Evolutionary conservation across 352 stramenopile genomes (phyloP).

Genomic region (Phytophthora rubi): DNA sequence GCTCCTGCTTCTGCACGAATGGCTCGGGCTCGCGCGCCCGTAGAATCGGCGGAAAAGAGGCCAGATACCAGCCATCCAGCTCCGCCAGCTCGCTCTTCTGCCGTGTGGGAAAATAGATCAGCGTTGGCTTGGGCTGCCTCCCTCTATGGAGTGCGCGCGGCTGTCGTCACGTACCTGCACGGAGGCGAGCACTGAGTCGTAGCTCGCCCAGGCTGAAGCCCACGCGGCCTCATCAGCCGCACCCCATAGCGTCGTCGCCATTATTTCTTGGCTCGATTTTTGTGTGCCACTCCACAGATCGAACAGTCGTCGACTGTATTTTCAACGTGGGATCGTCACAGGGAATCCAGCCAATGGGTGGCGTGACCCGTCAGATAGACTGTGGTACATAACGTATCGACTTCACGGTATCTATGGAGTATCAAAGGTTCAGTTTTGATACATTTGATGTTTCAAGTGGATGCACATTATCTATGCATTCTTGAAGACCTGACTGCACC

Average conservation of each 20-base stretch:
- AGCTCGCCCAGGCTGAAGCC: constrained; percentile 44
- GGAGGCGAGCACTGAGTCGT: constrained; percentile 47
- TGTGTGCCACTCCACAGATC: constrained; percentile 17
- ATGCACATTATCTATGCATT: background rate
- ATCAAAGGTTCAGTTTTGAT: background rate
- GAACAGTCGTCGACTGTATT: constrained; percentile 22
- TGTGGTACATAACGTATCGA: background rate
- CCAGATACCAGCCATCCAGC: constrained; percentile 69
- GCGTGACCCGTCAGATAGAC: background rate
- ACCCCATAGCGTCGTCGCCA: constrained; percentile 35
- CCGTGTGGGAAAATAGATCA: background rate
- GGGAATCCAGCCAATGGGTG: background rate
- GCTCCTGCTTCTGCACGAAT: constrained; percentile 59
- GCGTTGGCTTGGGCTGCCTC: background rate
- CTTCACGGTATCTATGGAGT: background rate
- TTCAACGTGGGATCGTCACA: constrained; percentile 26
- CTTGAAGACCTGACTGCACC: background rate
- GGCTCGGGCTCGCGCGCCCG: constrained; percentile 53
- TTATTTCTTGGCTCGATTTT: constrained; percentile 2
- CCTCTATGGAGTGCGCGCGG: too few relatives aligned
- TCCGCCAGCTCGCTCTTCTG: constrained; percentile 65
- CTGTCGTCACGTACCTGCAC: constrained; percentile 34
- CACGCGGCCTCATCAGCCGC: constrained; percentile 38
- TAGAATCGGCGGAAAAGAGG: constrained; percentile 47
- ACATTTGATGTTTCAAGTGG: background rate